Base-by-base conservation (phyloP, 2,329 filamentous ascomycete species). In the Aspergillus ustus region DNA sequence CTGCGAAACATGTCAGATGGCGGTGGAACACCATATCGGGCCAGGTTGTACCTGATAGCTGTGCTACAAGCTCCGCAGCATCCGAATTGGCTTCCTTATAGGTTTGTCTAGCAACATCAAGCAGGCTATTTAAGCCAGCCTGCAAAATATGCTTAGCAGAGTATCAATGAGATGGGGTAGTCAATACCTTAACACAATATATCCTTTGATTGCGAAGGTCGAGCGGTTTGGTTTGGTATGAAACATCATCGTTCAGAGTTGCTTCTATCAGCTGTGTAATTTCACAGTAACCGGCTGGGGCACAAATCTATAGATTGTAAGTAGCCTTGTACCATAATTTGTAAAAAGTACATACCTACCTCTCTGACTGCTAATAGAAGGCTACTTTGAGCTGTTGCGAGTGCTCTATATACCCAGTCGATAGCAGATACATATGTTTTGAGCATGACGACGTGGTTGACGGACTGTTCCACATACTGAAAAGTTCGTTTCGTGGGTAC, bases 41-140 rank as follows among this genome's bases (percentile, higher is more conserved):
- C 22, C 6, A n/a, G 13, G 15, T 7, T 54, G 22, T 28, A 9
- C 91, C 82, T 64, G 86, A 86, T 11, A 97, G 76, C 17, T 87
- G 83, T 22, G 86, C 83, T 2, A 94, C 83, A 72, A 94, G 86
- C 55, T 89, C 83, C 67, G 90, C 85, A 4, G 92, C 86, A 74
- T 97, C 92, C 52, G 90, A 86, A 5, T 89, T 95, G 1, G 90
- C 87, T 73, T 98, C 94, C 69, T 95, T 96, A 78, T 95, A 97
- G 0, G 92, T 92, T 70, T 93, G 90, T 5, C 93, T 86, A 37
- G 92, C 91, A 43, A 97, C 91, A 76, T 97, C 94, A 4, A 98
- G 85, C 60, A 97, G 85, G 2, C 91, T 91, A 68, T 92, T 93
- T 46, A 95, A 87, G 0, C 92, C 91, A 50, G 92, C 87, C 85